Percentiles rank a stretch among this genome's conserved stretches.
These are phyloP conservation scores for Coemansia sp. DNA, from an alignment of 192 early-diverging fungal species.

Conservation along the genomic window DNA sequence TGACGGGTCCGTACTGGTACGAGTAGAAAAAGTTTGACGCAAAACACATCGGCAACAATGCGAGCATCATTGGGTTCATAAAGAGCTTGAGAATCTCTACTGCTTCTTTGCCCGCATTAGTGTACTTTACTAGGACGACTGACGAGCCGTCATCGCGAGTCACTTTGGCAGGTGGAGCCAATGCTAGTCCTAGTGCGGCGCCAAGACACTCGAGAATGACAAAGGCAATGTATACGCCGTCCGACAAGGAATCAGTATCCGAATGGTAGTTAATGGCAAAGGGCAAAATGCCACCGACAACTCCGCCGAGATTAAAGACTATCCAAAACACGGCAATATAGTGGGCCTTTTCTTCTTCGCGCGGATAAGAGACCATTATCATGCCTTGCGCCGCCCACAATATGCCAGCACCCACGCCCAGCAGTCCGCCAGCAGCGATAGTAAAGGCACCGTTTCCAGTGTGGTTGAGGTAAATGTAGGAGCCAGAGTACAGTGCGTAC, in stretches of 20 bases:
- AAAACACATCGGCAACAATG: constrained; percentile 70
- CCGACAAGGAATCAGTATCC: constrained; percentile 53
- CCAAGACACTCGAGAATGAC: constrained; percentile 72
- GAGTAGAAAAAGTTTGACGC: constrained; percentile 82
- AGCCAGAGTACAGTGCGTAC: constrained; percentile 75
- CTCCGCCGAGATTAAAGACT: constrained; percentile 80
- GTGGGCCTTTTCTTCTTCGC: constrained; percentile 73
- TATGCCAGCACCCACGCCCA: constrained; percentile 79
- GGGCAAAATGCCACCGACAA: constrained; percentile 72
- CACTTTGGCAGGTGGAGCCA: constrained; percentile 66
- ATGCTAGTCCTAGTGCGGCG: constrained; percentile 57
- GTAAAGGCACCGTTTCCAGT: constrained; percentile 61
- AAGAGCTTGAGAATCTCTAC: constrained; percentile 63
- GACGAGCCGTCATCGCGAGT: constrained; percentile 66
- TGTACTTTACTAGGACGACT: constrained; percentile 67
- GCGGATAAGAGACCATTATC: constrained; percentile 84
- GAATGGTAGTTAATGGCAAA: constrained; percentile 68
- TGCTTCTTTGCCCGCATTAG: constrained; percentile 64
- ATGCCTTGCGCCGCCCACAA: constrained; percentile 75
- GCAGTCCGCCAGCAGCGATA: constrained; percentile 73
- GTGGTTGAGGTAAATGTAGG: constrained; percentile 67
- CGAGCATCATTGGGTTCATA: constrained; percentile 66
- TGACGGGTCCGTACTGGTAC: constrained; percentile 71
- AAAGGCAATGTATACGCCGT: constrained; percentile 77
- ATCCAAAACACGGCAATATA: constrained; percentile 86